Percentiles rank a stretch among this genome's conserved stretches.
Evolutionary conservation across 169 alveolate genomes (phyloP).

Genomic region (Plasmodium fragile): DNA sequence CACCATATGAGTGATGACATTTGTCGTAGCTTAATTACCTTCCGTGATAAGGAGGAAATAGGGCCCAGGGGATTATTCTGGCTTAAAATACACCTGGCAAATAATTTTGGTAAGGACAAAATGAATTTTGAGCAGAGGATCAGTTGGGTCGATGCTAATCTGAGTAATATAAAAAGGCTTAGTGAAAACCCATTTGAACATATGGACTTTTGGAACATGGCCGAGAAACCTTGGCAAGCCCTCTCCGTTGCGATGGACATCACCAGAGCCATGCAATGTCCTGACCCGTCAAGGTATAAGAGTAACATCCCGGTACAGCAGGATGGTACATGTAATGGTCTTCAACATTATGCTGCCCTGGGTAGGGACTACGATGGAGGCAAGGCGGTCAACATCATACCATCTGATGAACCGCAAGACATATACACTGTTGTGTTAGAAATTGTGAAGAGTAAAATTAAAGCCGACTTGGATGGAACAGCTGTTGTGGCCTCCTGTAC

Average conservation of each 20-base stretch:
- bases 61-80: slow-evolving; percentile 96
- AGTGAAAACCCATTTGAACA: slow-evolving; percentile 88
- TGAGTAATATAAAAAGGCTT: slow-evolving; percentile 81
- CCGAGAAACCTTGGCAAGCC: slow-evolving; percentile 97
- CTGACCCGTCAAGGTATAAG: slow-evolving; percentile 88
- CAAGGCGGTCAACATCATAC: slow-evolving; percentile 93
- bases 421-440: slow-evolving; percentile 94
- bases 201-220: slow-evolving; percentile 89
- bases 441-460: slow-evolving; percentile 80
- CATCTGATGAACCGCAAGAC: slow-evolving; percentile 95
- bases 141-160: slow-evolving; percentile 87
- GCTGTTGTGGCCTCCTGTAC: neutral
- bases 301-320: slow-evolving; percentile 95
- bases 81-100: slow-evolving; percentile 95
- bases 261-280: slow-evolving; percentile 85
- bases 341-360: slow-evolving; percentile 97
- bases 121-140: slow-evolving; percentile 89
- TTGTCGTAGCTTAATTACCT: slow-evolving; percentile 94
- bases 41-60: slow-evolving; percentile 91
- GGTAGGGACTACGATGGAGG: slow-evolving; percentile 97
- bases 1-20: slow-evolving; percentile 96
- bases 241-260: slow-evolving; percentile 92
- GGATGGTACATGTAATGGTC: slow-evolving; percentile 98
- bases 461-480: slow-evolving; percentile 46
- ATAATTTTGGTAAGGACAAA: slow-evolving; percentile 95